Evolutionary conservation across 495 filamentous ascomycete genomes (phyloP), one percentile per base, ranked within the genome.

Genomic region (Aspergillus campestris): DNA sequence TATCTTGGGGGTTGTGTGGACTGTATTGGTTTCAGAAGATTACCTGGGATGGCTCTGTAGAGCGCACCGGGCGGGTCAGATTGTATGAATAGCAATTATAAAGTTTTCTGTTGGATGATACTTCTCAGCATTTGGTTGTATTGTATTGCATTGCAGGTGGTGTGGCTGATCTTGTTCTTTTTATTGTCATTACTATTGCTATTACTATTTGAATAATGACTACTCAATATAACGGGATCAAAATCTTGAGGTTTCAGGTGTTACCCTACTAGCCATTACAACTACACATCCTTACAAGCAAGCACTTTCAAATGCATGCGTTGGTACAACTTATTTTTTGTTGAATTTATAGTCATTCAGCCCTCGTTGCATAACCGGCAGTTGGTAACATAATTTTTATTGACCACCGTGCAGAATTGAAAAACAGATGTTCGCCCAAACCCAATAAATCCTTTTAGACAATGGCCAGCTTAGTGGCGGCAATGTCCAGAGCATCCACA

Each of bases 401-500:
- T 62, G 57, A 65, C 62, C 65, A 66, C 67, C 64, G 55, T 61
- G 58, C 58, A 63, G 59, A 66, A 65, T 65, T 44, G 42, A 59
- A 64, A 66, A 59, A 58, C 18, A 24, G 18, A 24, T 24, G 50
- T 63, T 65, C 61, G 55, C 61, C 65, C 54, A 64, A 58, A 64
- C 64, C 69, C 60, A 64, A 62, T 62, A 45, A 62, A 62, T 58
- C 58, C 42, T 48, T 58, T 80, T 94, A 97, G 60, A 99, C 92
- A 68, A 99, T 95, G 47, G 86, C 82, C 48, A 99, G 81, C 81
- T 97, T 99, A 64, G 94, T 96, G 53, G 94, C 92, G 56, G 92
- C 92, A 75, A 99, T 95, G 73, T 99, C 92, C 47, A 99, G 84
- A 66, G 92, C 92, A 73, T 99, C 92, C 53, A 95, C 88, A 68